Evolutionary conservation across 495 filamentous ascomycete species (phyloP), one percentile per base, ranked within the genome.

Genomic region (Venustampulla echinocandica): DNA sequence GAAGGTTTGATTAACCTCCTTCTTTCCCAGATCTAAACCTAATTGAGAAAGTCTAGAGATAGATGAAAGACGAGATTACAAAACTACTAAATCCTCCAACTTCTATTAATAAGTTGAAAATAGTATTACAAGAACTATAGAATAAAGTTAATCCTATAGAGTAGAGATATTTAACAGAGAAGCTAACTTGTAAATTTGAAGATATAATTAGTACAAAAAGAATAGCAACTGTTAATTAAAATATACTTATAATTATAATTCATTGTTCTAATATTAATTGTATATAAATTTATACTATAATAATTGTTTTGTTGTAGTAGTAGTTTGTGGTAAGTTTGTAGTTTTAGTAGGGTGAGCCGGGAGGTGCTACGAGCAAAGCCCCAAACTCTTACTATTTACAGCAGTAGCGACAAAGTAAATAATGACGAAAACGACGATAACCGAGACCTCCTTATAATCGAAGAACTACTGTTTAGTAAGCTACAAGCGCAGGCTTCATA

Each of bases 391-490:
- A n/a, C n/a, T n/a, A 35, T 25, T 42, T 38, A 27, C 21, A 46
- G 43, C 20, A 52, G 49, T 25, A 42, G 25, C 9, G 24, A 33
- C 18, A 37, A 15, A 22, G 19, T 46, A 10, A 40, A 27, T 22
- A 24, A 52, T 22, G 19, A 52, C 21, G 24, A 42, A 14, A 52
- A 21, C 32, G 20, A 53, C 39, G 22, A 48, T n/a, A n/a, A 47
- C 21, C 13, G 35, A 10, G n/a, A 49, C 14, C 24, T 54, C 13
- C 41, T 40, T 38, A 40, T 18, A 14, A 47, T 54, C 35, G 30
- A 49, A 54, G 45, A 54, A 44, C 18, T 54, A 17, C 40, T 54
- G 19, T 42, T 34, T 22, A 46, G 40, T 25, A 47, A 28, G 33
- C 42, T 49, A 49, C 24, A 35, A 46, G 28, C 42, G 50, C 22